Base-by-base conservation (phyloP, 2,329 filamentous ascomycete species). In the Curvularia sp. region DNA sequence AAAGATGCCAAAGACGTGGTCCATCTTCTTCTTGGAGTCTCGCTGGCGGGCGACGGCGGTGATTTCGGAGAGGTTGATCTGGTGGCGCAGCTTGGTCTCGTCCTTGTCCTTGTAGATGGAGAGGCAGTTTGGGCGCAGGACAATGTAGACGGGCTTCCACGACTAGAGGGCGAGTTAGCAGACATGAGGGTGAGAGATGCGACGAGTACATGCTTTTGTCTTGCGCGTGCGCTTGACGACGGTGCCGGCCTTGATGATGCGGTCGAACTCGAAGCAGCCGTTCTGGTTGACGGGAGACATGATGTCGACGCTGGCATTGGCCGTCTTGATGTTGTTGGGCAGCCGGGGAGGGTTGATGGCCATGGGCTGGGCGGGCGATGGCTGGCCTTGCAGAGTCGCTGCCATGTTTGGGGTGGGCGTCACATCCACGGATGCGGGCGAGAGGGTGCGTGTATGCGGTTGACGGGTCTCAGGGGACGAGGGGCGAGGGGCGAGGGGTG, bases 261-360 rank as follows among this genome's bases (percentile, higher is more conserved):
- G 89, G 77, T 99, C 95, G 72, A 96, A 96, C 72, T 95, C 93
- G 76, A 97, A 99, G 77, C 92, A 95, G 62, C 95, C 95, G 77
- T 96, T 93, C 77, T 96, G 89, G 74, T 94, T 96, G 64, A 98
- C 92, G 4, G 93, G 92, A 30, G 92, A 95, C 72, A 92, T 88
- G 15, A 88, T 83, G 64, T 90, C 87, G 43, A 89, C 26, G 80
- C 81, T 26, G 48, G 63, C 58, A 43, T 62, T 66, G 52, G 63
- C 57, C 13, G 62, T 57, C 49, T 66, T 70, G 60, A 64, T 49
- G 57, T 60, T 71, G 57, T 58, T 71, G 57, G 69, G 68, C 55
- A 68, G 64, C 12, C 61, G 35, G 51, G 68, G 67, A 18, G 70
- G 61, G 42, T 44, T 26, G 13, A 44, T 3, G 24, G 42, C 4